Evolutionary conservation across 441 rosid genomes (phyloP), one percentile per base, ranked within the genome.

Genomic region (Gossypium gossypioides): DNA sequence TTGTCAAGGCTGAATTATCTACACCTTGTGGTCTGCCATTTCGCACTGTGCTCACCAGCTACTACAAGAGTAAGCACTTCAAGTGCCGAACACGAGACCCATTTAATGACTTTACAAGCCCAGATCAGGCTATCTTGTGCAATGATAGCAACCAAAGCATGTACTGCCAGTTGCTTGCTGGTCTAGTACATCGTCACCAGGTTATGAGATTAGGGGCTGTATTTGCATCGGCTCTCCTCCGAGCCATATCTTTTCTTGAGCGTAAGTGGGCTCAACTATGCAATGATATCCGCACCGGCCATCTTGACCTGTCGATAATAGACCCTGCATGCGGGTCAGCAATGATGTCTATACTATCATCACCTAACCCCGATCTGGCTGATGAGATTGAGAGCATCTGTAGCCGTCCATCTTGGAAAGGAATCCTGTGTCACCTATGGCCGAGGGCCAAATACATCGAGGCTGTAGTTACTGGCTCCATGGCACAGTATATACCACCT

Each of bases 61-160:
- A 86, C 90, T 91, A 92, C 86, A 91, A 87, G 79, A 91, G 97
- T 84, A 84, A 83, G 81, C 92, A 93, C 85, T 93, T 93, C 81
- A 91, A 85, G 75, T 81, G 83, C 73, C 81, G 90, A 74, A 50
- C 88, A 15, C 82, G 76, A 1, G 97, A 89, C 73, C 82, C 94
- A 1, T 89, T 82, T 81, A 87, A 88, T 42, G 92, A 91, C 69
- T 81, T 78, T 67, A 86, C 98, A 4, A 93, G 96, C 81, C 96
- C 96, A 1, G 87, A 87, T 71, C 86, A 81, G 63, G 78, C 90
- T 71, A 89, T 93, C 75, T 75, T 93, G 65, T 93, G 98, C 83
- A 82, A 85, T 42, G 91, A 93, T 56, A 80, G 91, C 78, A 69
- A 77, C 81, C 97, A 93, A 75, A 93, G 98, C 91, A 91, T 93